These are phyloP conservation scores for Suillus fuscotomentosus DNA, from an alignment of 768 basidiomycete genomes.

Conservation along the genomic window DNA sequence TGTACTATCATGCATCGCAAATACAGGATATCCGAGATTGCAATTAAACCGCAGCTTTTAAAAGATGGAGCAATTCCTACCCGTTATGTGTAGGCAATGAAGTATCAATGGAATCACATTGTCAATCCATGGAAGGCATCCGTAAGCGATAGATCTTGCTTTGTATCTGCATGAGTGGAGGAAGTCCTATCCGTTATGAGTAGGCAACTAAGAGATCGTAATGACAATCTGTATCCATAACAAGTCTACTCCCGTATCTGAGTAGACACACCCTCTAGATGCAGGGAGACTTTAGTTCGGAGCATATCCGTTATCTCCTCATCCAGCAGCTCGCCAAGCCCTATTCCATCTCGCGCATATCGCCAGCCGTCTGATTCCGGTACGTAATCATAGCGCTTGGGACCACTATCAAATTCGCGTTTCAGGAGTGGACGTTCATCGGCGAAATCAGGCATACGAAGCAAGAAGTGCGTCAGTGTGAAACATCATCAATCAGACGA, in stretches of 20 bases:
- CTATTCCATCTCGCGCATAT: constrained; percentile 65
- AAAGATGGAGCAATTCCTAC: background rate
- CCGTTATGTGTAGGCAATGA: background rate
- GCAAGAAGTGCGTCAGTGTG: background rate
- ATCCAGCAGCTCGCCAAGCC: constrained; percentile 62
- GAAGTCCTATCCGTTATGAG: background rate
- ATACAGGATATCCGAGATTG: background rate
- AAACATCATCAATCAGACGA: constrained; percentile 1
- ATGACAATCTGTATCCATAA: background rate
- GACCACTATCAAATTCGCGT: constrained; percentile 57
- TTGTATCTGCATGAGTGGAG: constrained; percentile 13
- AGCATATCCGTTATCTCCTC: constrained; percentile 58
- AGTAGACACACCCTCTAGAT: constrained; percentile 27
- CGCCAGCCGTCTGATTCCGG: constrained; percentile 62
- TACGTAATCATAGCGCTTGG: constrained; percentile 87
- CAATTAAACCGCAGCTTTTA: background rate
- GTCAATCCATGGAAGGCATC: background rate
- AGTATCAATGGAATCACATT: background rate
- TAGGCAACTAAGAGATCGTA: background rate
- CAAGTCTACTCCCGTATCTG: constrained; percentile 16
- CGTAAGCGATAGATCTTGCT: constrained; percentile 9
- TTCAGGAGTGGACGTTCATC: constrained; percentile 7
- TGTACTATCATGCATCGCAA: background rate
- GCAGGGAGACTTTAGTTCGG: constrained; percentile 32
- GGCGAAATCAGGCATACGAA: background rate